Evolutionary conservation across 1,139 yeast species (phyloP).

Genomic region (Suhomyces guaymorum): DNA sequence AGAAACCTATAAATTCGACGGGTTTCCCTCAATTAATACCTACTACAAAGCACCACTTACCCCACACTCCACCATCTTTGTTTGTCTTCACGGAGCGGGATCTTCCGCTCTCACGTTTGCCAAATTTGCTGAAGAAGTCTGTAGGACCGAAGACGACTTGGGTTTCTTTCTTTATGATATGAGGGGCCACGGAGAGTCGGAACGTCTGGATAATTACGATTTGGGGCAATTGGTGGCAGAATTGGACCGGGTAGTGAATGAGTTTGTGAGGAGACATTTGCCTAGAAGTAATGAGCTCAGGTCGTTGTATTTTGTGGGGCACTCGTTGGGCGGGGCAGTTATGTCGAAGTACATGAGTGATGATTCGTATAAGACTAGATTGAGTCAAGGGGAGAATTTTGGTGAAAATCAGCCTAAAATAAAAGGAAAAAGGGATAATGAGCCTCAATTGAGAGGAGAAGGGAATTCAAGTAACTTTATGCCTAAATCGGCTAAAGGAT

Average conservation of each 20-base stretch:
- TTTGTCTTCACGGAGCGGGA: slow-evolving; percentile 95
- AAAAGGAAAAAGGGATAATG: no score
- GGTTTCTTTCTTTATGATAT: slow-evolving; percentile 76
- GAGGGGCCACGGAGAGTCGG: slow-evolving; percentile 74
- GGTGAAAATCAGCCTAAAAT: no score
- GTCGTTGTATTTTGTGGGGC: slow-evolving; percentile 66
- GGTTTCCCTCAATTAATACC: slow-evolving; percentile 41
- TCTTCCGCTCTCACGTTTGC: slow-evolving; percentile 83
- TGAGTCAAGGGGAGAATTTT: no score
- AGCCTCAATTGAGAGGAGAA: no score
- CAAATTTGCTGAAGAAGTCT: slow-evolving; percentile 35
- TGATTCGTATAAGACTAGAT: slow-evolving; percentile 17
- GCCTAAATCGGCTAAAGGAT: no score
- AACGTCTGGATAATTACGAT: slow-evolving; percentile 39
- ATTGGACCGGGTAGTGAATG: slow-evolving; percentile 47
- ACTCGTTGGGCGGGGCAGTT: slow-evolving; percentile 90
- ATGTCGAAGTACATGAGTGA: slow-evolving; percentile 48
- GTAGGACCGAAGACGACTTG: slow-evolving; percentile 28
- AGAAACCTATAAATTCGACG: slow-evolving; percentile 10
- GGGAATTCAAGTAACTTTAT: no score
- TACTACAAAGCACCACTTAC: slow-evolving; percentile 58
- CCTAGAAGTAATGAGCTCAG: slow-evolving; percentile 12
- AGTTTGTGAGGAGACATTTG: slow-evolving; percentile 29
- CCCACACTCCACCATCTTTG: slow-evolving; percentile 52
- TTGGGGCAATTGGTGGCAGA: slow-evolving; percentile 59